Conservation (phyloP, 805 yeast species). For the Candida caryicola region DNA sequence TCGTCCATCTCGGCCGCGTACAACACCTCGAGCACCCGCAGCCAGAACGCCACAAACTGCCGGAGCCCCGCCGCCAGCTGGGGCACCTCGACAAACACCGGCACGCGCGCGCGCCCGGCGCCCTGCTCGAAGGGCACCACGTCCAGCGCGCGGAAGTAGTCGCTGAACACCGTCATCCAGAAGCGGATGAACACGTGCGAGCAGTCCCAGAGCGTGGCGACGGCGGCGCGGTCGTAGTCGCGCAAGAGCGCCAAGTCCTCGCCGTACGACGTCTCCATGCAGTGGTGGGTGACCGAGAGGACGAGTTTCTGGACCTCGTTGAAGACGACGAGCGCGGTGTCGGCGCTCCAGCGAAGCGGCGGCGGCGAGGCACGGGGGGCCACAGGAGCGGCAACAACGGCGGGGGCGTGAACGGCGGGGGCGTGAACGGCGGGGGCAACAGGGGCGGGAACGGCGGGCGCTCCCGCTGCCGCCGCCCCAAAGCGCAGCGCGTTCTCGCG, state of each 20-base stretch:
- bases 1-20: conserved; percentile 34
- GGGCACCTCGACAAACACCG: conserved; percentile 13
- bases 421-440: background rate
- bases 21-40: conserved; percentile 38
- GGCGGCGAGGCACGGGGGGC: background rate
- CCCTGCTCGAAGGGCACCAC: conserved; percentile 19
- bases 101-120: conserved; percentile 10
- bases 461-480: conserved; percentile 12
- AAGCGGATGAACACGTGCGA: conserved; percentile 42
- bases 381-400: background rate
- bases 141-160: conserved; percentile 33
- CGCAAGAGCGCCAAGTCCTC: conserved; percentile 50
- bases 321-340: background rate
- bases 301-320: conserved; percentile 29
- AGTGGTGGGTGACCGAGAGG: conserved; percentile 46
- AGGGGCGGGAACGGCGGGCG: background rate
- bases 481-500: conserved; percentile 31
- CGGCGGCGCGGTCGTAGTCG: conserved; percentile 41
- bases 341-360: background rate
- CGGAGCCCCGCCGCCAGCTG: conserved; percentile 17
- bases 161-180: conserved; percentile 58
- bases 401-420: background rate
- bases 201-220: conserved; percentile 42
- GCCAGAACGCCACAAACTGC: conserved; percentile 54
- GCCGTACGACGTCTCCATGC: conserved; percentile 55